These are phyloP conservation scores for Trichophyton benhamiae DNA, from an alignment of 2,329 filamentous ascomycete species.

Conservation along the genomic window DNA sequence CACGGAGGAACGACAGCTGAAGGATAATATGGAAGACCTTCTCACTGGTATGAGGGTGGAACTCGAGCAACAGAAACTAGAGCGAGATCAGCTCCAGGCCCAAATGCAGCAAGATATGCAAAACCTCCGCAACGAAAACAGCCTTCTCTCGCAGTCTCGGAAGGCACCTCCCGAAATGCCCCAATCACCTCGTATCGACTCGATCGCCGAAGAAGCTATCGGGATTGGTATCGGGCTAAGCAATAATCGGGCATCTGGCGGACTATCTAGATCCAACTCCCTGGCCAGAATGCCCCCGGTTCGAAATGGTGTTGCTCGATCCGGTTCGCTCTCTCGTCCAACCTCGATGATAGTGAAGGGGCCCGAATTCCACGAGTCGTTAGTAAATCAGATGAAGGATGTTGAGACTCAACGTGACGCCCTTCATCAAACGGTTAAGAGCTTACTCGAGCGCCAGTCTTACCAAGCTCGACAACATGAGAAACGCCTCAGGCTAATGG, in stretches of 20 bases:
- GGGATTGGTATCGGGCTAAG: conserved; percentile 11
- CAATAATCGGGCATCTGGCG: conserved; percentile 32
- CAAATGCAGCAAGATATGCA: conserved; percentile 78
- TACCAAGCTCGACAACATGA: conserved; percentile 71
- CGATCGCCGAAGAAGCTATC: conserved; percentile 48
- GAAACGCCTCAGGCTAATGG: conserved; percentile 65
- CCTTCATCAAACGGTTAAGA: conserved; percentile 74
- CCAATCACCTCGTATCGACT: conserved; percentile 42
- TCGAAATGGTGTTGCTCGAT: conserved; percentile 29
- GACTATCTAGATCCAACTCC: conserved; percentile 55
- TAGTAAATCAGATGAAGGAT: conserved; percentile 75
- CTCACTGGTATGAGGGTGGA: conserved; percentile 72
- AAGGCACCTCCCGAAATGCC: conserved; percentile 34
- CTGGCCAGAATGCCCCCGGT: conserved; percentile 44
- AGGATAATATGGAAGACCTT: conserved; percentile 88
- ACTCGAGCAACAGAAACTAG: conserved; percentile 67
- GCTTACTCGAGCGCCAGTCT: conserved; percentile 72
- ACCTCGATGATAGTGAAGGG: conserved; percentile 40
- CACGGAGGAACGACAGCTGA: conserved; percentile 71
- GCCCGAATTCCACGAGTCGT: conserved; percentile 52
- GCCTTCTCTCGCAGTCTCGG: conserved; percentile 28
- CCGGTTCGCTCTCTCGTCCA: conserved; percentile 47
- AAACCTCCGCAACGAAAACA: conserved; percentile 43
- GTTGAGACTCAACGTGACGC: conserved; percentile 89
- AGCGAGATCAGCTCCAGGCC: conserved; percentile 67